phyloP scores from a whole-genome alignment of 495 filamentous ascomycete species.

The Apiosordaria backusii region DNA sequence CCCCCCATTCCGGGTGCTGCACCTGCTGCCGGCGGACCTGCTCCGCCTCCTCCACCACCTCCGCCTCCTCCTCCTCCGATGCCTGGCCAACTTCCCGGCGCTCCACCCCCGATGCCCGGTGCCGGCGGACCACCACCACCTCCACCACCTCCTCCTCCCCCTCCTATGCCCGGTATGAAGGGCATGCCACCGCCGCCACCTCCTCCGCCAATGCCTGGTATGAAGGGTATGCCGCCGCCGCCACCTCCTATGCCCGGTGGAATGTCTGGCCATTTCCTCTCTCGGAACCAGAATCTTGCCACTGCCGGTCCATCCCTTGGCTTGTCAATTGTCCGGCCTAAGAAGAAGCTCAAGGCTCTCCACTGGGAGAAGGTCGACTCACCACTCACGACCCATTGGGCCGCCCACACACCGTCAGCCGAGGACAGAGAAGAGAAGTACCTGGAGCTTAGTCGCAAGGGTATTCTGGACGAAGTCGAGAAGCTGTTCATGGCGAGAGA shows the following conservation, averaged over 20 bases:
- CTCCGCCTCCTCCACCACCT: constrained; percentile 15
- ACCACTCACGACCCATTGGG: constrained; percentile 94
- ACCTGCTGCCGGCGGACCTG: not conserved
- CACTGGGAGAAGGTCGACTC: constrained; percentile 99
- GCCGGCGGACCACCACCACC: constrained; percentile 12
- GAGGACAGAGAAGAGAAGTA: constrained; percentile 93
- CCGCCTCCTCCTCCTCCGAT: constrained; percentile 55
- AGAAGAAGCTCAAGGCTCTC: constrained; percentile 98
- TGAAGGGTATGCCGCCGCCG: constrained; percentile 43
- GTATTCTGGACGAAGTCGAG: constrained; percentile 95
- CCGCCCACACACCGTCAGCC: constrained; percentile 72
- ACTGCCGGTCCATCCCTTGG: constrained; percentile 38
- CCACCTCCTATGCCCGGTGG: constrained; percentile 58
- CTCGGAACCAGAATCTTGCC: constrained; percentile 41
- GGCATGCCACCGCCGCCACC: constrained; percentile 41
- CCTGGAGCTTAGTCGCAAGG: constrained; percentile 82
- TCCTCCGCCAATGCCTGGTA: constrained; percentile 35
- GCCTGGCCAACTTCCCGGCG: constrained; percentile 13
- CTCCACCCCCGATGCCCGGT: constrained; percentile 51
- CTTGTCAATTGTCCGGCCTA: constrained; percentile 77
- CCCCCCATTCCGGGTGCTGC: constrained; percentile 28
- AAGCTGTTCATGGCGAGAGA: constrained; percentile 97
- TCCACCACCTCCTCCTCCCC: constrained; percentile 51
- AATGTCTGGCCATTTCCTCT: constrained; percentile 51
- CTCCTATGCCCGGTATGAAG: constrained; percentile 42